These are phyloP conservation scores for Dothistroma septosporum DNA, from an alignment of 2,329 filamentous ascomycete species.

Conservation along the genomic window DNA sequence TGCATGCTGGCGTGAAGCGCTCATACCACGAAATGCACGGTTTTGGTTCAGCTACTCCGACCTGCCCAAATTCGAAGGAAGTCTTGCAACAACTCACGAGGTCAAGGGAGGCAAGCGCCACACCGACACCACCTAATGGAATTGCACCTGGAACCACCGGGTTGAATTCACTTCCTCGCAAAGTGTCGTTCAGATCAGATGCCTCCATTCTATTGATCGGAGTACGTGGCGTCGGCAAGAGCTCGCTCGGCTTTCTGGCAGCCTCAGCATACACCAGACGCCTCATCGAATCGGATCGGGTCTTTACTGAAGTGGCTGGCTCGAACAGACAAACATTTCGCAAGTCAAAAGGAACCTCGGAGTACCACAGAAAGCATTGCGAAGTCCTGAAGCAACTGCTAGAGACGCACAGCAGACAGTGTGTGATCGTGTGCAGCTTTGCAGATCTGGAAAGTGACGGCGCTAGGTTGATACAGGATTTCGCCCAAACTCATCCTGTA, in stretches of 20 bases:
- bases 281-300: constrained; percentile 64
- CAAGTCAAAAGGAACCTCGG: constrained; percentile 56
- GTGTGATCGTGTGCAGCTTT: constrained; percentile 67
- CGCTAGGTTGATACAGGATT: constrained; percentile 58
- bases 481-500: constrained; percentile 62
- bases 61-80: constrained; percentile 16
- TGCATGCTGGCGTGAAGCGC: constrained; percentile 32
- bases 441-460: constrained; percentile 63
- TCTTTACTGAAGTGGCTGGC: constrained; percentile 62
- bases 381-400: constrained; percentile 60
- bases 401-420: constrained; percentile 54
- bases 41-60: constrained; percentile 5
- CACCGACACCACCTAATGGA: constrained; percentile 20
- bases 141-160: not conserved
- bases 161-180: constrained; percentile 16
- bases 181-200: constrained; percentile 50
- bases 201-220: constrained; percentile 70
- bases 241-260: constrained; percentile 70
- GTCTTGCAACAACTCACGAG: constrained; percentile 12
- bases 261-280: constrained; percentile 65
- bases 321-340: constrained; percentile 61
- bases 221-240: constrained; percentile 70
- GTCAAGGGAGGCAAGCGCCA: constrained; percentile 19
- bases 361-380: constrained; percentile 62
- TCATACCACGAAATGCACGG: constrained; percentile 28